These are phyloP conservation scores for Sabuloglossum arenarium DNA, from an alignment of 495 filamentous ascomycete species.

Conservation along the genomic window DNA sequence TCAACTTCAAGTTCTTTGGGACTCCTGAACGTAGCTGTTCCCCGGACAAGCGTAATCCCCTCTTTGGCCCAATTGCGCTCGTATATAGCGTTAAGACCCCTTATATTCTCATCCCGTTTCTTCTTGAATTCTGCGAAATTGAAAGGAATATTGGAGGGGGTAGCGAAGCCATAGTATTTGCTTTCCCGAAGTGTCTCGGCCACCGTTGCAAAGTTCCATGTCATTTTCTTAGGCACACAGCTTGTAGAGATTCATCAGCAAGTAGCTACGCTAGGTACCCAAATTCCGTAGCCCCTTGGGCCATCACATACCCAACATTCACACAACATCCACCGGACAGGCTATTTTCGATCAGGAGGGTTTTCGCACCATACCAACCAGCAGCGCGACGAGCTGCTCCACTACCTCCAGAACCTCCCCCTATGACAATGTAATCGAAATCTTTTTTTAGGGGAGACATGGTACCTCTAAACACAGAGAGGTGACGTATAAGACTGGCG, in stretches of 20 bases:
- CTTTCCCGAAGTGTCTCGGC: slow-evolving; percentile 52
- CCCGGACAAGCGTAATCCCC: slow-evolving; percentile 55
- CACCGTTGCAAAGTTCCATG: slow-evolving; percentile 56
- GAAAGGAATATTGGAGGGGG: slow-evolving; percentile 43
- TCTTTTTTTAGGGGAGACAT: slow-evolving; percentile 30
- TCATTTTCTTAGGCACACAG: slow-evolving; percentile 70
- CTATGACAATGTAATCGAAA: slow-evolving; percentile 29
- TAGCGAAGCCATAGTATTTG: slow-evolving; percentile 52
- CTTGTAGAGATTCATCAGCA: slow-evolving; percentile 14
- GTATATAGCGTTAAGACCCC: slow-evolving; percentile 62
- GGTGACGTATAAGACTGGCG: too few relatives aligned
- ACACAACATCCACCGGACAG: slow-evolving; percentile 64
- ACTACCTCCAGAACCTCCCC: slow-evolving; percentile 28
- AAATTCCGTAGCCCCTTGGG: neutral
- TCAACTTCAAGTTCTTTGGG: slow-evolving; percentile 51
- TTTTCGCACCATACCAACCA: slow-evolving; percentile 27
- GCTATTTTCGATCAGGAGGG: slow-evolving; percentile 43
- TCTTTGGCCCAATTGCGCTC: slow-evolving; percentile 59
- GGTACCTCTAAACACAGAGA: too few relatives aligned
- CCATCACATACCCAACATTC: slow-evolving; percentile 47
- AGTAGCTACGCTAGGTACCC: too few relatives aligned
- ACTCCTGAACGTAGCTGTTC: slow-evolving; percentile 37
- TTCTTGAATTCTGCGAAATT: slow-evolving; percentile 54
- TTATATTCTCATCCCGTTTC: slow-evolving; percentile 60
- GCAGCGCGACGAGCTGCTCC: slow-evolving; percentile 25